Conservation (phyloP, 192 early-diverging fungal genomes). For the Coemansia sp. region DNA sequence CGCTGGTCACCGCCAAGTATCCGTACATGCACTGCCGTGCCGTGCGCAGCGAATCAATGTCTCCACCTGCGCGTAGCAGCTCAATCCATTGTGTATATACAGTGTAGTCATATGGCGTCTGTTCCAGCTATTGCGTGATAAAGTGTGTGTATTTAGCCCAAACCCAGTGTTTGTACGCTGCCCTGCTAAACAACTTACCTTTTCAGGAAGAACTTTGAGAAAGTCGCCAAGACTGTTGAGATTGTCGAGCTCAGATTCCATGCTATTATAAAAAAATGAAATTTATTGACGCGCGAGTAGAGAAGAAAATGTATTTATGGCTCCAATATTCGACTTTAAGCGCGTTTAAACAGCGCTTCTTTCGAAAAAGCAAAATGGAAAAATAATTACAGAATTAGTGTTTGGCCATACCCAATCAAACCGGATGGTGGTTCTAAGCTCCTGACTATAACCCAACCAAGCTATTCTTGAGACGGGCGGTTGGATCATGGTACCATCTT, state of each 20-base stretch:
- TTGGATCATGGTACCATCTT: no score
- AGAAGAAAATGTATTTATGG: neutral
- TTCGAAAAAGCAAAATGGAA: no score
- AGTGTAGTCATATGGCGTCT: constrained; percentile 36
- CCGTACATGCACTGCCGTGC: constrained; percentile 30
- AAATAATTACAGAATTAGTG: no score
- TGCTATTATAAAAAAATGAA: neutral
- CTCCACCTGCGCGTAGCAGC: constrained; percentile 28
- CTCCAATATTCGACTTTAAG: neutral
- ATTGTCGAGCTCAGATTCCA: constrained; percentile 18
- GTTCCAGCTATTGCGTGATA: constrained; percentile 17
- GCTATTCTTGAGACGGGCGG: no score
- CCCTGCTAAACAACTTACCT: neutral
- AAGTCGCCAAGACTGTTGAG: constrained; percentile 22
- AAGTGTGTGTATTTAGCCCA: neutral
- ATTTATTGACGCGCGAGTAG: neutral
- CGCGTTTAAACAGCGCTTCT: neutral
- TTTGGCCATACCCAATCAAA: no score
- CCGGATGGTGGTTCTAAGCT: no score
- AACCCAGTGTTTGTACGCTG: no score
- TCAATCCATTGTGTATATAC: constrained; percentile 35
- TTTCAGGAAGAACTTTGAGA: constrained; percentile 30
- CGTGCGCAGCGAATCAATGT: constrained; percentile 36
- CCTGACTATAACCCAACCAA: no score
- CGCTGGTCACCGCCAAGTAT: constrained; percentile 29